Percentiles rank a stretch among this genome's conserved stretches.
Evolutionary conservation across 768 basidiomycete genomes (phyloP).

Genomic region (Antrodiella citrinella): DNA sequence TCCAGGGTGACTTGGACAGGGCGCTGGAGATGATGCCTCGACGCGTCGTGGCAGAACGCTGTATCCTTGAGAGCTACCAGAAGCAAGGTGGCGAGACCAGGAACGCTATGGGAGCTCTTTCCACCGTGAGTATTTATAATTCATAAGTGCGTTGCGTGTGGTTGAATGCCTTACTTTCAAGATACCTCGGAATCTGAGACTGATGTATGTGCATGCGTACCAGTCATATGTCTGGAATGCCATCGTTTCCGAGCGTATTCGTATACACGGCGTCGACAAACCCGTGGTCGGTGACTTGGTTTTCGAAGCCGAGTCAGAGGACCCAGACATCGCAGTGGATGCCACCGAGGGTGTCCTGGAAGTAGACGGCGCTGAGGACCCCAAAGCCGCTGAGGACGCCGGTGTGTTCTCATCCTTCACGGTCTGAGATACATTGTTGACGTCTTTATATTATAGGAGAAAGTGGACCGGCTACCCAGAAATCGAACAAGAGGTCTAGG

Average conservation of each 20-base stretch:
- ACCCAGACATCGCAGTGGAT: constrained; percentile 24
- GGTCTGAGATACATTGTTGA: background rate
- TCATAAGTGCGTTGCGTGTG: no score
- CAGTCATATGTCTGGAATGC: constrained; percentile 99
- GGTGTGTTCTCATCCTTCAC: constrained; percentile 10
- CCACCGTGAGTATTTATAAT: constrained; percentile 50
- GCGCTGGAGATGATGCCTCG: constrained; percentile 85
- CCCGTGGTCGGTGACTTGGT: constrained; percentile 90
- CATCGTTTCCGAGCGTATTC: constrained; percentile 89
- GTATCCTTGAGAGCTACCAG: constrained; percentile 84
- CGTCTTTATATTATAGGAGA: no score
- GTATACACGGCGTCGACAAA: constrained; percentile 59
- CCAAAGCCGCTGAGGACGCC: constrained; percentile 25
- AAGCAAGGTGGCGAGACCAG: constrained; percentile 71
- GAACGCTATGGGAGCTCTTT: constrained; percentile 82
- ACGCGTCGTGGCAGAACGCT: constrained; percentile 88
- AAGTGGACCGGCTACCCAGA: no score
- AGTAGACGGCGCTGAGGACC: constrained; percentile 21
- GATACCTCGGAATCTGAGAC: constrained; percentile 91
- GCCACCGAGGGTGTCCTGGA: constrained; percentile 26
- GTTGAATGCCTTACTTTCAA: constrained; percentile 22
- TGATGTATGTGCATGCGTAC: constrained; percentile 99
- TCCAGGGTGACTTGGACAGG: constrained; percentile 68
- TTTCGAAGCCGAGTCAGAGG: constrained; percentile 39
- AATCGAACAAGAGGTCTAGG: constrained; percentile 22